Percentiles rank a stretch among this genome's conserved stretches.
phyloP scores from a whole-genome alignment of 1,139 yeast genomes.

The Tardiomyces depauwii region DNA sequence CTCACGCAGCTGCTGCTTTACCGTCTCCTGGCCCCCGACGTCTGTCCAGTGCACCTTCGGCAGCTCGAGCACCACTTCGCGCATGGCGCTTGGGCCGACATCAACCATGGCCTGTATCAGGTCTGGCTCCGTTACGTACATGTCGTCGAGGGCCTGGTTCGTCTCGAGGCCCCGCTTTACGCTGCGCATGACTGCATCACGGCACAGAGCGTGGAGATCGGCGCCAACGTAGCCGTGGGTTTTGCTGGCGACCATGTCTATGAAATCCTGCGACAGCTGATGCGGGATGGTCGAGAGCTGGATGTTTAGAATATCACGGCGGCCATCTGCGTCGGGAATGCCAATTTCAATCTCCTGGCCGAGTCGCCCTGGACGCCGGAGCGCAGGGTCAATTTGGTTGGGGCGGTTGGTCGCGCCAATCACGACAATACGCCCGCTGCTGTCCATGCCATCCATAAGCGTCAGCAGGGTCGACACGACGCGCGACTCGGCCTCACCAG shows the following conservation, averaged over 20 bases:
- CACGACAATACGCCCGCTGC: constrained; percentile 54
- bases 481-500: constrained; percentile 81
- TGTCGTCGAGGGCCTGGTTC: constrained; percentile 26
- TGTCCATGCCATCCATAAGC: constrained; percentile 82
- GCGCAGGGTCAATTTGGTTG: constrained; percentile 70
- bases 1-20: constrained; percentile 71
- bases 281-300: constrained; percentile 62
- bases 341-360: constrained; percentile 96
- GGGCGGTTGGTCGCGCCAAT: constrained; percentile 83
- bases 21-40: constrained; percentile 86
- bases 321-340: constrained; percentile 92
- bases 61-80: constrained; percentile 87
- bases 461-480: constrained; percentile 83
- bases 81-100: constrained; percentile 91
- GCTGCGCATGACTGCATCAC: constrained; percentile 83
- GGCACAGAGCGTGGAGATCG: constrained; percentile 73
- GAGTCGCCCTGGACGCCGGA: constrained; percentile 87
- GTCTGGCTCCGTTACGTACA: constrained; percentile 38
- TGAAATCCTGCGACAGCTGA: constrained; percentile 40
- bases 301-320: constrained; percentile 67
- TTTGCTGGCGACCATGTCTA: constrained; percentile 49
- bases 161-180: constrained; percentile 47
- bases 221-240: constrained; percentile 99
- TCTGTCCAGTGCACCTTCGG: constrained; percentile 92
- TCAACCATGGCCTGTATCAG: constrained; percentile 59